Evolutionary conservation across 805 yeast genomes (phyloP), one percentile per base, ranked within the genome.

Genomic region (Yarrowia sp.): DNA sequence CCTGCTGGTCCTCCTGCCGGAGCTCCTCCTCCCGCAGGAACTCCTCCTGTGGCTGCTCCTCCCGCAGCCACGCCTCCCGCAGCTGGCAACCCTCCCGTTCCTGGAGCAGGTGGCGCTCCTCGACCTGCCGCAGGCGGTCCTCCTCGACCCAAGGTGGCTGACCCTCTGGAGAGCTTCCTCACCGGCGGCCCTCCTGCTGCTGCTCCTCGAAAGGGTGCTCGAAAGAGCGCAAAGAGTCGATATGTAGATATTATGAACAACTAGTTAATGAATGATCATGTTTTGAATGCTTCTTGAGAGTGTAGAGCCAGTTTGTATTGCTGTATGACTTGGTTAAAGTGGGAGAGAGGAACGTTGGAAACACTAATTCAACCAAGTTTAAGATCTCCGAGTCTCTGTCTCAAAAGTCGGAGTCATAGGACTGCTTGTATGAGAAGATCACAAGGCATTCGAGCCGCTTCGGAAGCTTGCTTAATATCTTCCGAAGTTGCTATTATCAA

Each of bases 181-280:
- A 76, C 75, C 16, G 69, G 76, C 14, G 69, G 76, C 7, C 73
- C 74, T 6, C 66, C 71, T 4, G 65, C 72, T 10, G 68, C 69
- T 36, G 62, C 69, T 29, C 66, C 71, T 13, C 77, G 2, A 65
- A 79, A 79, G 68, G 78, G 76, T 64, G 71, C 76, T 10, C 80
- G 80, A 59, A 78, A 87, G 68, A 86, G 86, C 9, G 80, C 80
- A n/a, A 75, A 81, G 58, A 73, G 77, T 66, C 78, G 83, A 5
- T 86, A 86, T 68, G 89, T 86, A 47, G 87, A 86, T 71, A 86
- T 86, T 7, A 82, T 86, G 86, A 67, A 65, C 59, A 66, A 66
- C 31, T 56, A 65, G 47, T 63, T 58, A 42, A 58, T 58, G 47
- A 51, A 51, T 47, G 38, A 35, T 49, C 31, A 49, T 51, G 55